A percentile compares a stretch with the other conserved stretches of the same genome.
Conservation (phyloP, 129 eudicot genomes). For the Saussurea involucrata region DNA sequence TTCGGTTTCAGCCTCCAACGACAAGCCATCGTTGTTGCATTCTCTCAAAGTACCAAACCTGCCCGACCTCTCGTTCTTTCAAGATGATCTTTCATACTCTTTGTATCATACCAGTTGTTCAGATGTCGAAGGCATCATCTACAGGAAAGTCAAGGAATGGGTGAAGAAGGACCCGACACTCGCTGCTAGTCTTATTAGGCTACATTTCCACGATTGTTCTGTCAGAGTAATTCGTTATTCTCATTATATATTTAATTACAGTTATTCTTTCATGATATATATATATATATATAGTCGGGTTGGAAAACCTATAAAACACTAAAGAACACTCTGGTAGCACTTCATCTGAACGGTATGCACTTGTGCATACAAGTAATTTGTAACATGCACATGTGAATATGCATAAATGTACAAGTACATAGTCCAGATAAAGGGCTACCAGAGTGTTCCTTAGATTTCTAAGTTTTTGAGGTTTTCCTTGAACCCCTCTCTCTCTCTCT, state of each 20-base stretch:
- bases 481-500: no score
- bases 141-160: slow-evolving; percentile 51
- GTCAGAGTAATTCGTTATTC: slow-evolving; percentile 48
- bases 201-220: slow-evolving; percentile 75
- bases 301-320: no score
- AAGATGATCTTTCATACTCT: slow-evolving; percentile 35
- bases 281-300: no score
- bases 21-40: neutral
- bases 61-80: slow-evolving; percentile 6
- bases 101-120: slow-evolving; percentile 50
- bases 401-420: no score
- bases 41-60: slow-evolving; percentile 30
- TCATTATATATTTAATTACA: no score
- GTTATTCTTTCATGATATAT: neutral
- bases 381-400: no score
- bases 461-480: no score
- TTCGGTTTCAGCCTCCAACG: slow-evolving; percentile 13
- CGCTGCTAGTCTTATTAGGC: slow-evolving; percentile 69
- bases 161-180: slow-evolving; percentile 53
- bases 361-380: no score
- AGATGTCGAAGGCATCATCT: slow-evolving; percentile 49
- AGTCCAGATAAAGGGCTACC: no score
- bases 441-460: no score
- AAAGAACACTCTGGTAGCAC: no score
- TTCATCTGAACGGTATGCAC: no score